Conservation (phyloP, 2,329 filamentous ascomycete species). For the Ascomycota sp. region DNA sequence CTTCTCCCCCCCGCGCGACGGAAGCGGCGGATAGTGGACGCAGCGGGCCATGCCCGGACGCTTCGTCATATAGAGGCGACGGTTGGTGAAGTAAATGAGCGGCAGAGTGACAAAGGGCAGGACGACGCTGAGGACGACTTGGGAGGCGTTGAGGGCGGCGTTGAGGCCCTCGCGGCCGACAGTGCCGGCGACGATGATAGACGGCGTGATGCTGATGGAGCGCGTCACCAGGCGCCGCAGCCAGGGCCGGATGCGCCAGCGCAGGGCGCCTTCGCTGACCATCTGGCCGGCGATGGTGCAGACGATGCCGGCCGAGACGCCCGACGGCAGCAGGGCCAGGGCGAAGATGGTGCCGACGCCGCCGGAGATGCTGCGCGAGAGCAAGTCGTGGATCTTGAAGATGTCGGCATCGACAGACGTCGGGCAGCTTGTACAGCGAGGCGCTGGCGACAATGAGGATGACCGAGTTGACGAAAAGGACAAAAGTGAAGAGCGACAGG, state of each 20-base stretch:
- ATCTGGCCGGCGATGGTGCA: conserved; percentile 84
- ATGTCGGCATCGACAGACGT: conserved; percentile 52
- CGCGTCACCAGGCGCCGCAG: conserved; percentile 58
- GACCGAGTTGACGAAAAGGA: conserved; percentile 65
- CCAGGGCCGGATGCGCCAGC: conserved; percentile 60
- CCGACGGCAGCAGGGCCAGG: conserved; percentile 59
- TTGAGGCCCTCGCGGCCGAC: conserved; percentile 53
- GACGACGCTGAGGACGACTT: conserved; percentile 61
- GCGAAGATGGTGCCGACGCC: conserved; percentile 72
- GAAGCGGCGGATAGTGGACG: conserved; percentile 9
- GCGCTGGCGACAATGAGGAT: conserved; percentile 70
- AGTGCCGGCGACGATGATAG: conserved; percentile 64
- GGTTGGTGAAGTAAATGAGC: conserved; percentile 68
- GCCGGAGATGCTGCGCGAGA: conserved; percentile 47
- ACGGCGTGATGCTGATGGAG: conserved; percentile 60
- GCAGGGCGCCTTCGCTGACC: conserved; percentile 65
- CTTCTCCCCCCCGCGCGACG: conserved; percentile 10
- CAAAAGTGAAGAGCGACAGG: conserved; percentile 61
- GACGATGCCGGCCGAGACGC: conserved; percentile 64
- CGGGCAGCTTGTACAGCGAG: conserved; percentile 42
- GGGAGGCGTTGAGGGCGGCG: conserved; percentile 51
- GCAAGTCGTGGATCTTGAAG: conserved; percentile 60
- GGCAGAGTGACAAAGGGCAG: conserved; percentile 69
- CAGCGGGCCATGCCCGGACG: conserved; percentile 24
- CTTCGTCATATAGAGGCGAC: conserved; percentile 63